Evolutionary conservation across 2,329 filamentous ascomycete genomes (phyloP).

Genomic region (Alternaria sp.): DNA sequence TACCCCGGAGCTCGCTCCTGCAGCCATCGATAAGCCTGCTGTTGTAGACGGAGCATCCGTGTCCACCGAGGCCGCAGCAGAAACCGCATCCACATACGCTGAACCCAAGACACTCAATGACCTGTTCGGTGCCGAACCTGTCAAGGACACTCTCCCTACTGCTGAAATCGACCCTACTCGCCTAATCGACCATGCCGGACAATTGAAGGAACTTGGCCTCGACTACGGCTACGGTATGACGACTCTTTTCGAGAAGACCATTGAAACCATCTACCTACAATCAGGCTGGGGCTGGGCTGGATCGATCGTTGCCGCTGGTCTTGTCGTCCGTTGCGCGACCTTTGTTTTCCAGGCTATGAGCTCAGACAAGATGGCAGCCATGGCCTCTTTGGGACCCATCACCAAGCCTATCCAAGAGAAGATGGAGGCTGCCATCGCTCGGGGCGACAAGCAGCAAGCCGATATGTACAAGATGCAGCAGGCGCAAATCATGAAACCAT

Average conservation of each 20-base stretch:
- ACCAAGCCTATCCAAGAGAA: slow-evolving; percentile 64
- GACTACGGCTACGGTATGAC: slow-evolving; percentile 89
- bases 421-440: slow-evolving; percentile 57
- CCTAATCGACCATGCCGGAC: slow-evolving; percentile 80
- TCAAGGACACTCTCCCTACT: slow-evolving; percentile 24
- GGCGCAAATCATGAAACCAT: slow-evolving; percentile 57
- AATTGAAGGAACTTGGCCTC: slow-evolving; percentile 80
- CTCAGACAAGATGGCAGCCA: slow-evolving; percentile 68
- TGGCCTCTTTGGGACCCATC: slow-evolving; percentile 68
- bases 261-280: slow-evolving; percentile 85
- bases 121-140: slow-evolving; percentile 25
- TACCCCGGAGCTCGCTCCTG: slow-evolving; percentile 47
- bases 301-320: slow-evolving; percentile 71
- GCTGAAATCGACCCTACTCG: slow-evolving; percentile 54
- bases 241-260: slow-evolving; percentile 72
- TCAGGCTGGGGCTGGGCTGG: slow-evolving; percentile 82
- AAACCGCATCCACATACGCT: slow-evolving; percentile 11
- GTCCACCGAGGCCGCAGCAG: slow-evolving; percentile 13
- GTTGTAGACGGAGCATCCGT: slow-evolving; percentile 35
- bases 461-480: slow-evolving; percentile 58
- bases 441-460: slow-evolving; percentile 55
- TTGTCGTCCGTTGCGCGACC: slow-evolving; percentile 70
- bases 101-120: slow-evolving; percentile 32
- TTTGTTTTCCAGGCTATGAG: slow-evolving; percentile 68
- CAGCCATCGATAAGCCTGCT: slow-evolving; percentile 44